Conservation (phyloP, 257 asterid genomes). For the Solanum sejunctum region DNA sequence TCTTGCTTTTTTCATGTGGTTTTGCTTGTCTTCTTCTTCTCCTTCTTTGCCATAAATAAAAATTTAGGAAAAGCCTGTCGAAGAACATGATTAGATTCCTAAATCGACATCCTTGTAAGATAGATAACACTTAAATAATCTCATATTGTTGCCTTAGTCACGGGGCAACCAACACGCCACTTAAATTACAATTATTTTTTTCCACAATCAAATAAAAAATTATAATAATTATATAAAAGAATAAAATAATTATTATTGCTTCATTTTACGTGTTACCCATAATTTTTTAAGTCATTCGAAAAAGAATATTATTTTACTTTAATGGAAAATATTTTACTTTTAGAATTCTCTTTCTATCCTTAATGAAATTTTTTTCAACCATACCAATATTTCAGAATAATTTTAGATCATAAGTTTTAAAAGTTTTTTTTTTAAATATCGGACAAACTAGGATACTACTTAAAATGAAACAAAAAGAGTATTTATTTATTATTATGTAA, state of each 20-base stretch:
- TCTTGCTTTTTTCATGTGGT: conserved; percentile 6
- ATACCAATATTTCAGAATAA: too few relatives aligned
- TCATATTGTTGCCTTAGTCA: conserved; percentile 24
- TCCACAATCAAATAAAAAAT: conserved; percentile 7
- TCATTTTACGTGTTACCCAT: too few relatives aligned
- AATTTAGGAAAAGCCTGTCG: background rate
- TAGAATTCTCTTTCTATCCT: too few relatives aligned
- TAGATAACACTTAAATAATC: conserved; percentile 16
- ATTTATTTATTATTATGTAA: background rate
- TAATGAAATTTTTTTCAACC: too few relatives aligned
- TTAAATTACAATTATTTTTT: background rate
- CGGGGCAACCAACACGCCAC: conserved; percentile 28
- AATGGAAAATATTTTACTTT: too few relatives aligned
- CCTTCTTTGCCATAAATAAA: background rate
- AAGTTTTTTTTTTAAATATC: too few relatives aligned
- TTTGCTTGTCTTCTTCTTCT: conserved; percentile 3
- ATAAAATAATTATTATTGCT: background rate
- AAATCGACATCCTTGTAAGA: conserved; percentile 30
- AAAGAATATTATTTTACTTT: too few relatives aligned
- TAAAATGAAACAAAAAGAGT: too few relatives aligned
- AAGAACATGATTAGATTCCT: conserved; percentile 39
- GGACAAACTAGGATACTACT: rapidly evolving
- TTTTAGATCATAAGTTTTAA: too few relatives aligned
- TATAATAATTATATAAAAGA: background rate
- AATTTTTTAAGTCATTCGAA: too few relatives aligned